Percentiles rank a stretch among this genome's conserved stretches.
These are phyloP conservation scores for Aspergillus felis DNA, from an alignment of 2,329 filamentous ascomycete species.

Conservation along the genomic window DNA sequence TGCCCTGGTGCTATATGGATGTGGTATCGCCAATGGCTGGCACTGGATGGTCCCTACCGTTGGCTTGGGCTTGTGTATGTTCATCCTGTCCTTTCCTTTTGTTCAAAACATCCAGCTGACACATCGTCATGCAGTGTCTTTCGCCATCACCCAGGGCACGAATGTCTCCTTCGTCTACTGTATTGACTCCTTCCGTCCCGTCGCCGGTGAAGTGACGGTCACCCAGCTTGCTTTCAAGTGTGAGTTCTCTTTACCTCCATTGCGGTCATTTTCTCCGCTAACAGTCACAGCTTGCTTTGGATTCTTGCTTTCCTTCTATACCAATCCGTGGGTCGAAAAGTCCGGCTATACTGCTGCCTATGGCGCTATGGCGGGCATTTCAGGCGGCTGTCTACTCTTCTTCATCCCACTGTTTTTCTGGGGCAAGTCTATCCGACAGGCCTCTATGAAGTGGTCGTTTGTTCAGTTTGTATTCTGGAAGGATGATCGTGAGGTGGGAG, in stretches of 20 bases:
- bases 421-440: constrained; percentile 48
- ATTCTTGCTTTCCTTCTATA: constrained; percentile 58
- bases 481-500: constrained; percentile 53
- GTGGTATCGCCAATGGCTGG: not conserved
- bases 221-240: constrained; percentile 54
- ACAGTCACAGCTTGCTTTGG: constrained; percentile 44
- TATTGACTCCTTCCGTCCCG: constrained; percentile 56
- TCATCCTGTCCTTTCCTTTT: not conserved
- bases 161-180: constrained; percentile 56
- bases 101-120: not conserved
- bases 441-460: constrained; percentile 48
- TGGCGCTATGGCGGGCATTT: constrained; percentile 56
- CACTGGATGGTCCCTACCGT: constrained; percentile 51
- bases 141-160: constrained; percentile 54
- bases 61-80: constrained; percentile 39
- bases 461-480: constrained; percentile 49
- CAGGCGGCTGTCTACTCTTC: constrained; percentile 40
- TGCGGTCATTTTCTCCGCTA: not conserved
- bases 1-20: constrained; percentile 1
- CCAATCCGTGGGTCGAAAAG: constrained; percentile 53
- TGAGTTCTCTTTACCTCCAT: not conserved
- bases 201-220: constrained; percentile 54
- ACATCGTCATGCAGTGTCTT: constrained; percentile 19
- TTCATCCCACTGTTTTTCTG: constrained; percentile 51
- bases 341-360: constrained; percentile 51